phyloP scores from a whole-genome alignment of 768 basidiomycete species.

The Lanmaoa rubissima region DNA sequence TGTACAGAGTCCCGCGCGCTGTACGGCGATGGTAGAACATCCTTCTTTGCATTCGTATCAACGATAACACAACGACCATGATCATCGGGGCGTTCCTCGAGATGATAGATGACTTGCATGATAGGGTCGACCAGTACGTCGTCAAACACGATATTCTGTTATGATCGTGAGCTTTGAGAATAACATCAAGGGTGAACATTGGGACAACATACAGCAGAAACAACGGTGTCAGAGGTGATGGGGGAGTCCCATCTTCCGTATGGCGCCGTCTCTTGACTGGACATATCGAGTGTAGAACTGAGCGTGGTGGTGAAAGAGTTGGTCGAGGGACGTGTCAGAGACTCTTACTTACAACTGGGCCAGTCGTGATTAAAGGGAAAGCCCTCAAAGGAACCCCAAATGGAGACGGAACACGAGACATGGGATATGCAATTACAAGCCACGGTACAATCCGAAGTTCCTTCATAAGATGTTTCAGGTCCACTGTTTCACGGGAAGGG shows the following conservation, averaged over 20 bases:
- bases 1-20: slow-evolving; percentile 56
- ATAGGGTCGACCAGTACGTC: slow-evolving; percentile 56
- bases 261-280: slow-evolving; percentile 33
- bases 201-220: slow-evolving; percentile 34
- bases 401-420: no score
- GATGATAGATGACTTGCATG: slow-evolving; percentile 45
- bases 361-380: background rate
- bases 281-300: background rate
- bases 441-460: no score
- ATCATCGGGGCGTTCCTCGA: slow-evolving; percentile 51
- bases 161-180: background rate
- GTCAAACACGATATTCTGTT: slow-evolving; percentile 29
- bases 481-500: no score
- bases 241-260: slow-evolving; percentile 63
- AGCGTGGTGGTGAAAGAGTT: background rate
- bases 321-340: background rate
- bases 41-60: slow-evolving; percentile 39
- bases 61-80: slow-evolving; percentile 52
- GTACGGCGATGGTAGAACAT: slow-evolving; percentile 51
- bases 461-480: no score
- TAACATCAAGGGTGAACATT: no score
- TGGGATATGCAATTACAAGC: no score
- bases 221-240: slow-evolving; percentile 48
- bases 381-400: background rate
- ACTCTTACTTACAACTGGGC: background rate